Evolutionary conservation across 331 rosid genomes (phyloP).

Genomic region (Rosa hybrid): DNA sequence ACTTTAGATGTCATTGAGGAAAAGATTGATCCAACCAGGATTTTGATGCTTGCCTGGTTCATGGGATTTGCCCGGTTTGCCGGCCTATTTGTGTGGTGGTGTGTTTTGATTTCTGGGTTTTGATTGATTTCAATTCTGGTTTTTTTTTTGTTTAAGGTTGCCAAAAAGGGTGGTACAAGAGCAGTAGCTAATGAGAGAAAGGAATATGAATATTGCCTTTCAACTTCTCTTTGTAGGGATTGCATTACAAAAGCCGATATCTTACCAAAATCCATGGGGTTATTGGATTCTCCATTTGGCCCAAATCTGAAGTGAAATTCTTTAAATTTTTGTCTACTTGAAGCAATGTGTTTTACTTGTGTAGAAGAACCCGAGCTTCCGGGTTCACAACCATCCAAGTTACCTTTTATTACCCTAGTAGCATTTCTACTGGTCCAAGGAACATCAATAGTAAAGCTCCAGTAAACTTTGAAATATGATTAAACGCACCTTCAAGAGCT

Average conservation of each 20-base stretch:
- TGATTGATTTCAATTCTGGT: no score
- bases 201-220: slow-evolving; percentile 50
- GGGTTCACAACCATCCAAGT: slow-evolving; percentile 39
- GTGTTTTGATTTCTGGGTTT: no score
- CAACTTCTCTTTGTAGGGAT: slow-evolving; percentile 56
- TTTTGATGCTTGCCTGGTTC: no score
- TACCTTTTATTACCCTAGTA: slow-evolving; percentile 41
- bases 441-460: slow-evolving; percentile 57
- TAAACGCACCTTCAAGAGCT: slow-evolving; percentile 59
- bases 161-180: slow-evolving; percentile 67
- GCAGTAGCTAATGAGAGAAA: slow-evolving; percentile 71
- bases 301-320: slow-evolving; percentile 49
- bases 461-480: slow-evolving; percentile 56
- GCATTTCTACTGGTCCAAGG: slow-evolving; percentile 41
- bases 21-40: slow-evolving; percentile 46
- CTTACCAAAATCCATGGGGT: slow-evolving; percentile 46
- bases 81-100: no score
- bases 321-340: slow-evolving; percentile 34
- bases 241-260: slow-evolving; percentile 46
- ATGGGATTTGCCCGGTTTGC: no score
- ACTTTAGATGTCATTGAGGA: slow-evolving; percentile 65
- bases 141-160: slow-evolving; percentile 14
- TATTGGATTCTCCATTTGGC: slow-evolving; percentile 37
- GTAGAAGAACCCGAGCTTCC: slow-evolving; percentile 31
- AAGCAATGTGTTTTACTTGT: slow-evolving; percentile 47